Conservation (phyloP, 2,329 filamentous ascomycete species). For the Neophaeococcomyces aloes region DNA sequence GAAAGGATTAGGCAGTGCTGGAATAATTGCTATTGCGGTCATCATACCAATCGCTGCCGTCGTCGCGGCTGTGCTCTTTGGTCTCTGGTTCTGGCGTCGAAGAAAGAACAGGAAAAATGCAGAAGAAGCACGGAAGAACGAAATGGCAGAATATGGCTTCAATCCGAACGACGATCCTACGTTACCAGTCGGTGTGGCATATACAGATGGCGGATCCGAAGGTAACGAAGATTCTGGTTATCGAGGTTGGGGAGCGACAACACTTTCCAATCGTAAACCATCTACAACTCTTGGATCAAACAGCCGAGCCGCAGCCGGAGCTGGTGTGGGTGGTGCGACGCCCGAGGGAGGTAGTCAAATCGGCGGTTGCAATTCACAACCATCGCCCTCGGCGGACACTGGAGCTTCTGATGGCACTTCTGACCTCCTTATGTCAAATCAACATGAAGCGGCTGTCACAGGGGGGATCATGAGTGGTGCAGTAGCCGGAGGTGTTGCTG, state of each 20-base stretch:
- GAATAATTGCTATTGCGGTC: constrained; percentile 82
- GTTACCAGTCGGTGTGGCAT: constrained; percentile 48
- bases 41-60: constrained; percentile 48
- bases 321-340: constrained; percentile 39
- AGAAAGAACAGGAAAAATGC: constrained; percentile 75
- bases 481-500: constrained; percentile 47
- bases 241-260: constrained; percentile 84
- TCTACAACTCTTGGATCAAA: constrained; percentile 76
- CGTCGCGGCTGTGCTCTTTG: constrained; percentile 52
- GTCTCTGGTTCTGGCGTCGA: constrained; percentile 61
- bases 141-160: constrained; percentile 94
- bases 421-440: constrained; percentile 45
- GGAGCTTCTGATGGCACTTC: constrained; percentile 57
- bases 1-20: constrained; percentile 37
- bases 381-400: constrained; percentile 54
- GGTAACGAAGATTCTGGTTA: constrained; percentile 82
- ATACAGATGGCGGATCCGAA: constrained; percentile 50
- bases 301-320: constrained; percentile 44
- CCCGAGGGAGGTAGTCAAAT: constrained; percentile 58
- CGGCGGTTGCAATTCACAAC: constrained; percentile 40
- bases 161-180: constrained; percentile 95
- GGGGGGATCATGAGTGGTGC: constrained; percentile 56
- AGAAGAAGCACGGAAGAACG: constrained; percentile 82
- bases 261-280: constrained; percentile 66
- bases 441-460: constrained; percentile 16